Evolutionary conservation across 139 green algal species (phyloP).

Genomic region (Micromonas commoda): DNA sequence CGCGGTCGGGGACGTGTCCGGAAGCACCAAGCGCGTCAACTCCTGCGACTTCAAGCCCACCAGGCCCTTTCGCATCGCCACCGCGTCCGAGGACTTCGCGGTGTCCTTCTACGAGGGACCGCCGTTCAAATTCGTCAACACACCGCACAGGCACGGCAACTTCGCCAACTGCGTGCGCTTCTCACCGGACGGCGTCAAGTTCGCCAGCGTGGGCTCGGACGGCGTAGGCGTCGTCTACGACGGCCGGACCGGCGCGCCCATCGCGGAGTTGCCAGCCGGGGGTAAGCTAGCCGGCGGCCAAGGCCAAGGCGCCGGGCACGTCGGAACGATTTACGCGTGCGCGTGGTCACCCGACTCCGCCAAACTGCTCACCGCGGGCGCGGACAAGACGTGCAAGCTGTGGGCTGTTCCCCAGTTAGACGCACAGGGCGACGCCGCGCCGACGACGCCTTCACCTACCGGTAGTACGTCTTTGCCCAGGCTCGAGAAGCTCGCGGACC

Average conservation of each 20-base stretch:
- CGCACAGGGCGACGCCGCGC: slow-evolving; percentile 31
- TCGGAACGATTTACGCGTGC: slow-evolving; percentile 38
- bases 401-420: slow-evolving; percentile 38
- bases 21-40: slow-evolving; percentile 43
- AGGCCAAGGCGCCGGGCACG: slow-evolving; percentile 27
- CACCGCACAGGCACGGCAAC: slow-evolving; percentile 47
- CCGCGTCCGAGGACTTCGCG: slow-evolving; percentile 41
- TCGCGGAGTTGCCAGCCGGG: slow-evolving; percentile 33
- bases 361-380: slow-evolving; percentile 41
- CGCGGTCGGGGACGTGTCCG: slow-evolving; percentile 42
- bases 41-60: slow-evolving; percentile 39
- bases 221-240: background rate
- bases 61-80: slow-evolving; percentile 43
- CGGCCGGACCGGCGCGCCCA: background rate
- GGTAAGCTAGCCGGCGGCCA: slow-evolving; percentile 27
- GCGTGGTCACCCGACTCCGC: slow-evolving; percentile 37
- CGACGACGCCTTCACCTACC: slow-evolving; percentile 22
- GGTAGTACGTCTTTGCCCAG: no score
- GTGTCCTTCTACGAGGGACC: slow-evolving; percentile 50
- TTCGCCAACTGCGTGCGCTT: slow-evolving; percentile 52
- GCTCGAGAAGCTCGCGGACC: background rate
- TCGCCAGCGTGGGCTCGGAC: slow-evolving; percentile 40
- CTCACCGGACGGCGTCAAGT: slow-evolving; percentile 41
- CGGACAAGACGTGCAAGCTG: slow-evolving; percentile 49
- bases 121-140: slow-evolving; percentile 43